Evolutionary conservation across 176 grass and related monocot species (phyloP), one percentile per base, ranked within the genome.

Genomic region (Dactylis glomerata): DNA sequence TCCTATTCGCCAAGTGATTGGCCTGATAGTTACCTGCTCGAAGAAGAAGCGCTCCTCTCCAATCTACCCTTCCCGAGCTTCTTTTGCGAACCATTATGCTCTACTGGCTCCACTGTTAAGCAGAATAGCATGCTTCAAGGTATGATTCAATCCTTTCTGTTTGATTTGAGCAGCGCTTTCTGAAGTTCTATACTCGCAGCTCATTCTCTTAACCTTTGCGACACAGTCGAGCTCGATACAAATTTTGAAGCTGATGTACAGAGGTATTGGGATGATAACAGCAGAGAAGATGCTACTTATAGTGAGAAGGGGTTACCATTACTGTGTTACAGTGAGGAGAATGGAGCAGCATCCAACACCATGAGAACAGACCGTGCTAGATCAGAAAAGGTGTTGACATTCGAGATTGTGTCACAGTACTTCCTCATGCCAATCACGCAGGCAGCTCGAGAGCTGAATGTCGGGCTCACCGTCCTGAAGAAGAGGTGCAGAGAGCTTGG

Each of bases 381-480:
- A 11, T 2, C 84, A 20, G 84, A 81, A 56, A 77, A 70, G 30
- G 56, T 16, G 0, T 44, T 90, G 50, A 92, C 91, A 8, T 92
- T 92, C 30, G 80, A 90, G 31, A 63, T 92, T 45, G 88, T 95
- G 32, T 86, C 88, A 0, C 90, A 24, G 38, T 90, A 95, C 55
- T 95, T 95, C 76, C 81, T 86, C 82, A 90, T 95, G 90, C 93
- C 93, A 7, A 92, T 95, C 73, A 90, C 67, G 15, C 88, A 90
- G 57, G 93, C 90, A 1, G 86, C 93, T 1, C 59, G 78, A 67
- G 82, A 86, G 63, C 80, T 95, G 59, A 88, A 95, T n/a, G 75
- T 95, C 11, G 90, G 93, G 20, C 82, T 90, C 59, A 92, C 88
- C 15, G 27, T 88, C 79, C 79, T 95, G 32, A 95, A 95, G 90